Conservation (phyloP, 2,329 filamentous ascomycete genomes). For the Claviceps sp. region DNA sequence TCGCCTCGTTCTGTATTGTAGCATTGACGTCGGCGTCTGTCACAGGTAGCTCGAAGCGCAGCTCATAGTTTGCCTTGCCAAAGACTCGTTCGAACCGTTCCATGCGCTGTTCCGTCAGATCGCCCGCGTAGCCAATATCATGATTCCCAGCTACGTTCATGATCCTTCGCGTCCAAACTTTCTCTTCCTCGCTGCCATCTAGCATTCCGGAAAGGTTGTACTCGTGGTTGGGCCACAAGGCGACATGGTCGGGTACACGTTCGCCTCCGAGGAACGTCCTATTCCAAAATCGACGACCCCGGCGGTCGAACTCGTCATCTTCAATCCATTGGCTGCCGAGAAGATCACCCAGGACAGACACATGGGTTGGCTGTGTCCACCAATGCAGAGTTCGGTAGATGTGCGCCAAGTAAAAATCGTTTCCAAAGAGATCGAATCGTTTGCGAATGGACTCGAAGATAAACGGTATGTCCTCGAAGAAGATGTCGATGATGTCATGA, state of each 20-base stretch:
- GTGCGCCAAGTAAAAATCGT: slow-evolving; percentile 89
- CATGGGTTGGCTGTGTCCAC: slow-evolving; percentile 77
- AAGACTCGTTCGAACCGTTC: slow-evolving; percentile 73
- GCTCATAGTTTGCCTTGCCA: slow-evolving; percentile 82
- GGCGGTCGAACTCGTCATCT: slow-evolving; percentile 66
- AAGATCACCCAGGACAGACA: slow-evolving; percentile 79
- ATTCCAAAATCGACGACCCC: slow-evolving; percentile 67
- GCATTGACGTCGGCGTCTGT: slow-evolving; percentile 24
- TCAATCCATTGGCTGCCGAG: slow-evolving; percentile 92
- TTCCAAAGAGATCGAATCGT: slow-evolving; percentile 75
- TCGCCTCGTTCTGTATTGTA: slow-evolving; percentile 27
- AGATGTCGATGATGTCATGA: slow-evolving; percentile 48
- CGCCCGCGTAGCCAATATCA: slow-evolving; percentile 90
- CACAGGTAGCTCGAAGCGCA: slow-evolving; percentile 53
- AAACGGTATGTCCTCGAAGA: slow-evolving; percentile 54
- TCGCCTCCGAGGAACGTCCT: slow-evolving; percentile 59
- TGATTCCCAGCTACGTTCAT: slow-evolving; percentile 93
- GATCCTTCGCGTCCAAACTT: slow-evolving; percentile 58
- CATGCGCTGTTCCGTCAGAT: slow-evolving; percentile 64
- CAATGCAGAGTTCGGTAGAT: slow-evolving; percentile 75
- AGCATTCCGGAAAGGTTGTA: slow-evolving; percentile 38
- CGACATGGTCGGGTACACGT: slow-evolving; percentile 46
- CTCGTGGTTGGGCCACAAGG: slow-evolving; percentile 32
- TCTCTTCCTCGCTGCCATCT: slow-evolving; percentile 27
- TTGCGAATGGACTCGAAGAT: slow-evolving; percentile 59